Conservation (phyloP, 306 rosid genomes). For the Lathyrus aphaca region DNA sequence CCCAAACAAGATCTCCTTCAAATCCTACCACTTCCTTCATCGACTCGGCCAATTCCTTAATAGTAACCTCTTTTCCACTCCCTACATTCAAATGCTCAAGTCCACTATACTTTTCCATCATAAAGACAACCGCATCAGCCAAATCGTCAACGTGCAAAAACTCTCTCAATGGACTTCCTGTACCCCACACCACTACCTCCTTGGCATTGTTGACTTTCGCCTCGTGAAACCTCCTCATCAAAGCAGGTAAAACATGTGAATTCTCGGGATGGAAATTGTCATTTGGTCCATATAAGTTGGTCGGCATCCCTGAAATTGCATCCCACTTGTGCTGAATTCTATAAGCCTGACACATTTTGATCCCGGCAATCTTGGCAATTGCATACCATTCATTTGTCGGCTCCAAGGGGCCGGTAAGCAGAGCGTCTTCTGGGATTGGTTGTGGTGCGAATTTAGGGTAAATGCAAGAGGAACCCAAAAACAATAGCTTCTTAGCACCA, state of each 20-base stretch:
- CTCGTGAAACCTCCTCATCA: conserved; percentile 94
- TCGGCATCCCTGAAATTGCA: conserved; percentile 98
- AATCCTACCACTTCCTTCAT: conserved; percentile 94
- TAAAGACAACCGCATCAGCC: conserved; percentile 74
- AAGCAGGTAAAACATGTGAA: conserved; percentile 88
- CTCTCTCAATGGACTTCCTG: conserved; percentile 93
- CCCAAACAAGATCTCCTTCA: conserved; percentile 91
- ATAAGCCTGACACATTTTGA: conserved; percentile 95
- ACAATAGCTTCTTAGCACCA: conserved; percentile 75
- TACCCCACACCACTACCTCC: conserved; percentile 98
- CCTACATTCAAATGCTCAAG: conserved; percentile 85
- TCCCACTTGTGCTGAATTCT: conserved; percentile 82
- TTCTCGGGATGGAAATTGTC: conserved; percentile 93
- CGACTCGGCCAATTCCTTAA: conserved; percentile 83
- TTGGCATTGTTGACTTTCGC: conserved; percentile 73
- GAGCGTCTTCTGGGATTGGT: conserved; percentile 79
- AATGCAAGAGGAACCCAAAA: conserved; percentile 91
- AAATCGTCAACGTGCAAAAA: conserved; percentile 90
- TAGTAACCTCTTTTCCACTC: conserved; percentile 88
- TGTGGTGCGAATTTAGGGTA: conserved; percentile 97
- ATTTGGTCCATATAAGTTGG: conserved; percentile 80
- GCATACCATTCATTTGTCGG: conserved; percentile 99
- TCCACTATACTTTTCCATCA: conserved; percentile 81
- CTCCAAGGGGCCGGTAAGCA: conserved; percentile 85
- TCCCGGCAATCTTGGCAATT: conserved; percentile 90